Percentiles rank a stretch among this genome's conserved stretches.
phyloP scores from a whole-genome alignment of 1,284 basidiomycete genomes.

The Ceratobasidium papillatum region DNA sequence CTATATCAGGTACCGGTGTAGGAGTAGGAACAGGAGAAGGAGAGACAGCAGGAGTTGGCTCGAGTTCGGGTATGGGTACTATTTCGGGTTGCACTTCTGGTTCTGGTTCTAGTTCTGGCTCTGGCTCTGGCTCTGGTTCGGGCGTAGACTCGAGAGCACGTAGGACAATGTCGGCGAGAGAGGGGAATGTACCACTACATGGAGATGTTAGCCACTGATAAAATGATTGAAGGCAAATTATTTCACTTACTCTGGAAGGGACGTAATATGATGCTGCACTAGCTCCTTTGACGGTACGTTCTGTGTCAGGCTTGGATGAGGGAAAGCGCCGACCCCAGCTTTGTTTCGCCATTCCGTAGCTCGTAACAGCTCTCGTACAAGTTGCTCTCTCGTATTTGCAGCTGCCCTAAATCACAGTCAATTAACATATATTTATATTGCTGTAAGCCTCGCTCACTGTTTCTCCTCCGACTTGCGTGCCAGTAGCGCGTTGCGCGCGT shows the following conservation, averaged over 20 bases:
- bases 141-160: slow-evolving; percentile 19
- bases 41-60: not conserved
- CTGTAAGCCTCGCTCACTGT: not conserved
- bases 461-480: not conserved
- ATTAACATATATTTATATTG: too few species aligned
- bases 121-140: slow-evolving; percentile 18
- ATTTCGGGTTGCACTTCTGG: too few species aligned
- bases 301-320: slow-evolving; percentile 1
- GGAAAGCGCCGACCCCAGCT: slow-evolving; percentile 21
- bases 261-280: slow-evolving; percentile 9
- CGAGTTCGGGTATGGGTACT: too few species aligned
- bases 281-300: slow-evolving; percentile 2
- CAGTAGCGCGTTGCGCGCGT: not conserved
- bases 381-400: not conserved
- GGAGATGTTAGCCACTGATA: not conserved
- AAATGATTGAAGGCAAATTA: not conserved
- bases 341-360: slow-evolving; percentile 28
- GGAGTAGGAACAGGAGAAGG: not conserved
- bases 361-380: slow-evolving; percentile 14
- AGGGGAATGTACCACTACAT: slow-evolving; percentile 19
- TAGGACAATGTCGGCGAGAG: slow-evolving; percentile 3
- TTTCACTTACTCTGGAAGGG: slow-evolving; percentile 22
- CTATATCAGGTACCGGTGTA: not conserved
- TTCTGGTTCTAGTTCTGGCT: not conserved
- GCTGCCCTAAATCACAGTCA: not conserved